phyloP scores from a whole-genome alignment of 805 yeast species.

The Nakazawaea peltata region DNA sequence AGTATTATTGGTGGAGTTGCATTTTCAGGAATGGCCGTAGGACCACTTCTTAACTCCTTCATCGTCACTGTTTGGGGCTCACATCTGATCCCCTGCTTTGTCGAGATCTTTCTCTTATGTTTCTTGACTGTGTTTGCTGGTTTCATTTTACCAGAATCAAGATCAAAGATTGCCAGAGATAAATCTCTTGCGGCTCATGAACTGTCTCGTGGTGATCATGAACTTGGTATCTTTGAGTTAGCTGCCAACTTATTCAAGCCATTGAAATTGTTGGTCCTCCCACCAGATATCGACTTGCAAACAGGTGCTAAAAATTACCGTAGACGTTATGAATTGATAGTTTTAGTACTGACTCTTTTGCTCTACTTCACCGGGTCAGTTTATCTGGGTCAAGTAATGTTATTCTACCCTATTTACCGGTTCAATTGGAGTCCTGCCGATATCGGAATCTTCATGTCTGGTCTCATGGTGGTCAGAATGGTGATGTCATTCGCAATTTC shows the following conservation, averaged over 20 bases:
- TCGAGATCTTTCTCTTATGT: constrained; percentile 19
- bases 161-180: constrained; percentile 37
- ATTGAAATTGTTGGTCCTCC: constrained; percentile 38
- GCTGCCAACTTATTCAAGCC: constrained; percentile 28
- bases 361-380: constrained; percentile 2
- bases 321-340: constrained; percentile 31
- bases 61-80: constrained; percentile 19
- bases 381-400: constrained; percentile 27
- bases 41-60: constrained; percentile 45
- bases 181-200: constrained; percentile 24
- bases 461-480: constrained; percentile 39
- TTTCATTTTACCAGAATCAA: constrained; percentile 42
- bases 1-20: constrained; percentile 46
- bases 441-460: constrained; percentile 43
- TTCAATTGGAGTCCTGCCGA: constrained; percentile 42
- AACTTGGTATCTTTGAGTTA: no score
- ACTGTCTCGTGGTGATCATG: no score
- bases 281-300: constrained; percentile 33
- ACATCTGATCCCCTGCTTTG: constrained; percentile 19
- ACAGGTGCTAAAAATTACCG: constrained; percentile 35
- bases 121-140: constrained; percentile 23
- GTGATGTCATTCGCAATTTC: constrained; percentile 33
- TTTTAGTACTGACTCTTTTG: neutral
- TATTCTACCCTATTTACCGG: constrained; percentile 38
- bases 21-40: constrained; percentile 43